Evolutionary conservation across 495 filamentous ascomycete genomes (phyloP), one percentile per base, ranked within the genome.

Genomic region (Astrothelium subdiscretum): DNA sequence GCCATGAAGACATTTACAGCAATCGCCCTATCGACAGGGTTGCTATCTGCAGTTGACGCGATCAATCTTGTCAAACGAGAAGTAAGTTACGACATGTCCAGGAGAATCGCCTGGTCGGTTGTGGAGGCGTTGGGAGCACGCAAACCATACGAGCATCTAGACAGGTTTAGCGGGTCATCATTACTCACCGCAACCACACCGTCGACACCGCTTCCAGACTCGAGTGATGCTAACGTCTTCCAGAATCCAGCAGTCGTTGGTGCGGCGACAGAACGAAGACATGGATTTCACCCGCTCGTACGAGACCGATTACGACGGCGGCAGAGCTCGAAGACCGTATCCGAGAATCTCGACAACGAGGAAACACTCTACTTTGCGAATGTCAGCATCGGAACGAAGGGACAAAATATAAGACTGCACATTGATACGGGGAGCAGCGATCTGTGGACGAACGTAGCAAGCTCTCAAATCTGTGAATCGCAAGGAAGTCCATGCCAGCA

Each of bases 401-500:
- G 69, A 31, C 78, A 81, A 61, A 48, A 59, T 1, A 51, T 81
- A 10, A 67, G 70, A 24, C 65, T 81, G 24, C 76, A 80, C 65
- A 75, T 81, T 58, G 78, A 81, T 60, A 81, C 78, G n/a, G 76
- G 79, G 18, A 95, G 90, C 70, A 94, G 89, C 67, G 92, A 97
- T 75, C 74, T 96, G 2, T 97, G 92, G 92, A 81, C 85, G 27
- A 94, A 95, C 72, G 82, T 87, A 3, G 79, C 80, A 13, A 72
- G 58, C 43, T 63, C 70, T 32, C 65, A 70, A 2, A 72, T 89
- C 20, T 95, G 91, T 67, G 61, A 69, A 8, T 63, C 68, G 2
- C 62, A 43, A 59, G 63, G 62, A 4, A 58, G 70, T 63, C 66
- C 40, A 13, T 77, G 76, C 62, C 61, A 26, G 1, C 67, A 64